These are phyloP conservation scores for Xerocomus potaroensis DNA, from an alignment of 768 basidiomycete genomes.

Conservation along the genomic window DNA sequence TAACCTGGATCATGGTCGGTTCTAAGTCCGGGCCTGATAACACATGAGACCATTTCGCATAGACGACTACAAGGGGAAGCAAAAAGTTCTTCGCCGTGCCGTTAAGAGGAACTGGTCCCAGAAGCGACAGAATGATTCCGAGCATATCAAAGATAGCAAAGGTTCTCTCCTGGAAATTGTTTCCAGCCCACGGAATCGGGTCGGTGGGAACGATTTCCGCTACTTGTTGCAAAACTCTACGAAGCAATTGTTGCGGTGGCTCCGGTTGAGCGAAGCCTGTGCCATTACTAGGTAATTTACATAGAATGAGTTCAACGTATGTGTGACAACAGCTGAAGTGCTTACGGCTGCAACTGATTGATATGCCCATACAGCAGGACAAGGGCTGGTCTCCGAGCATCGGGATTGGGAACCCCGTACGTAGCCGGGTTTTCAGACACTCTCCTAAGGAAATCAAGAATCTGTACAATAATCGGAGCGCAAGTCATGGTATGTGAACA, in stretches of 20 bases:
- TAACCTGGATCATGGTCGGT: neutral
- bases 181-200: neutral
- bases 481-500: no score
- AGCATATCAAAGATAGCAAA: neutral
- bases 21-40: neutral
- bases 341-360: no score
- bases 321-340: no score
- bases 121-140: neutral
- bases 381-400: no score
- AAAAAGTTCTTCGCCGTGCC: neutral
- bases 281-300: no score
- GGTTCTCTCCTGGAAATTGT: neutral
- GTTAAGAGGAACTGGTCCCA: neutral
- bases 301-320: no score
- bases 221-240: no score
- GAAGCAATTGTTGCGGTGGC: neutral
- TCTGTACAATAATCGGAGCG: no score
- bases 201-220: neutral
- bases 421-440: no score
- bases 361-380: no score
- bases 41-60: neutral
- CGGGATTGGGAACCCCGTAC: no score
- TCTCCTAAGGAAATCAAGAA: no score
- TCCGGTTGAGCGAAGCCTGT: neutral
- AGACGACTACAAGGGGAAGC: neutral